These are phyloP conservation scores for Aegle marmelos DNA, from an alignment of 345 rosid genomes.

Conservation along the genomic window DNA sequence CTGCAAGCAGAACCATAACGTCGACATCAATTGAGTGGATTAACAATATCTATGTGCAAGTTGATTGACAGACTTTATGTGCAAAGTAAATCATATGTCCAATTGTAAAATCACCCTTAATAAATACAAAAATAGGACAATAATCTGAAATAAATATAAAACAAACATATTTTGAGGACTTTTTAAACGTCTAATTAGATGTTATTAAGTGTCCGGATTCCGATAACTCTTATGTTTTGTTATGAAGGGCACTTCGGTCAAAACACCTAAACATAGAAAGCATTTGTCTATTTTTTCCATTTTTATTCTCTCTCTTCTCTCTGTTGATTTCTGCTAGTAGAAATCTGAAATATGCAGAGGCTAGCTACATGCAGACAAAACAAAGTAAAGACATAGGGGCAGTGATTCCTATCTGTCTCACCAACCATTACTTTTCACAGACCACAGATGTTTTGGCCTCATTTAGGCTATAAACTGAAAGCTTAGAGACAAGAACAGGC, in stretches of 20 bases:
- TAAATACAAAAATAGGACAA: background rate
- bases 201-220: background rate
- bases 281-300: background rate
- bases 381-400: constrained; percentile 28
- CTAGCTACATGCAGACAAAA: constrained; percentile 29
- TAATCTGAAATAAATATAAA: background rate
- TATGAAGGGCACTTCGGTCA: constrained; percentile 6
- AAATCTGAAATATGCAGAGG: constrained; percentile 20
- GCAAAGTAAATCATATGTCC: background rate
- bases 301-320: background rate
- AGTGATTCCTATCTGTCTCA: constrained; percentile 37
- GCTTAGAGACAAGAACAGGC: constrained; percentile 6
- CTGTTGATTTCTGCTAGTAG: constrained; percentile 11
- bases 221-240: background rate
- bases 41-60: too few species aligned
- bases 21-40: background rate
- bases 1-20: constrained; percentile 24
- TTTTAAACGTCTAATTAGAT: background rate
- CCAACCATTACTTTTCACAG: constrained; percentile 31
- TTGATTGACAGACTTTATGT: too few species aligned
- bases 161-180: background rate
- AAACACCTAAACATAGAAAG: background rate
- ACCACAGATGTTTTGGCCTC: constrained; percentile 31
- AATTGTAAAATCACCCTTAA: background rate
- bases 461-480: constrained; percentile 20